phyloP scores from a whole-genome alignment of 2,329 filamentous ascomycete species.

The Penicillium rolfsii region DNA sequence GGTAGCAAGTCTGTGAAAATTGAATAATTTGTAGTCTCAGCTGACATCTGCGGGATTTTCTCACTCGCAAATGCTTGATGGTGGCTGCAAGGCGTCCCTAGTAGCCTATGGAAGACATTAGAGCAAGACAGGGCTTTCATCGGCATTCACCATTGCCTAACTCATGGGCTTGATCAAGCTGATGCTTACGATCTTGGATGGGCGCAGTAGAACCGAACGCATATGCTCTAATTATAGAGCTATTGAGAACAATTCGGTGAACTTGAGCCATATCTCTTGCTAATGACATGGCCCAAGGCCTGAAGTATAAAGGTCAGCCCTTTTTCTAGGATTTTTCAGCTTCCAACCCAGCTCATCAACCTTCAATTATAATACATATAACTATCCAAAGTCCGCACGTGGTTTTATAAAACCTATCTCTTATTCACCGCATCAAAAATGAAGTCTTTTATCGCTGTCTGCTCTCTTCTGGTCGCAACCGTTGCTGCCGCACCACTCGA shows the following conservation, averaged over 20 bases:
- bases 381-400: not conserved
- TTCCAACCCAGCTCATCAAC: not conserved
- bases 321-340: not conserved
- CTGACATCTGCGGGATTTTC: not conserved
- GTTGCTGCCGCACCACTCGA: constrained; percentile 13
- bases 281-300: not conserved
- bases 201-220: not conserved
- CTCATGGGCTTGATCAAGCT: not conserved
- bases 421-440: not conserved
- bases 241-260: no score
- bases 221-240: not conserved
- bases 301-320: not conserved
- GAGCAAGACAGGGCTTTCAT: not conserved
- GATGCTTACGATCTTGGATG: not conserved
- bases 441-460: constrained; percentile 6
- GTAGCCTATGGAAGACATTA: not conserved
- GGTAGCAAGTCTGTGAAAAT: no score
- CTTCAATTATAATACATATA: not conserved
- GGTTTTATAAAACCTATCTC: no score
- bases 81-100: not conserved
- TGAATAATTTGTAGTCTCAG: not conserved
- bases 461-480: constrained; percentile 37
- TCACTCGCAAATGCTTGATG: not conserved
- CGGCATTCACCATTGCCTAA: not conserved
- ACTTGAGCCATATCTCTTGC: not conserved